These are phyloP conservation scores for Clonostachys solani DNA, from an alignment of 2,329 filamentous ascomycete species.

Conservation along the genomic window DNA sequence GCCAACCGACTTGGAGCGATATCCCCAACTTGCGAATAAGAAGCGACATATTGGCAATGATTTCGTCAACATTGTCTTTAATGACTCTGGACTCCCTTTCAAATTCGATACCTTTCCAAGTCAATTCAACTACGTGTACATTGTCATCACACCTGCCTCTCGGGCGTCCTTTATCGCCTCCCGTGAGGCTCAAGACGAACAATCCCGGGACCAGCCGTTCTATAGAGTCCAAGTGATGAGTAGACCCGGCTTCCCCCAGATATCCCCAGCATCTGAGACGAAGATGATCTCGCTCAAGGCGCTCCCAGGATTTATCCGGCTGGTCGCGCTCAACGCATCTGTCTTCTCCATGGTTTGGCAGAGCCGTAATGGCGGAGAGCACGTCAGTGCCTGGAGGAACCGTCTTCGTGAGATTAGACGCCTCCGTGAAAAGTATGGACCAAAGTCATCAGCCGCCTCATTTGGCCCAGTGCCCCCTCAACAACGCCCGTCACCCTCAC, in stretches of 20 bases:
- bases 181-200: constrained; percentile 32
- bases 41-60: constrained; percentile 97
- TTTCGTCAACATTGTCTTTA: constrained; percentile 97
- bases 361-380: constrained; percentile 70
- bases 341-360: constrained; percentile 93
- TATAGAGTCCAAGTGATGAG: constrained; percentile 89
- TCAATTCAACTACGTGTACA: constrained; percentile 95
- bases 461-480: constrained; percentile 3
- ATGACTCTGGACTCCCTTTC: constrained; percentile 88
- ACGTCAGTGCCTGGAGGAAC: constrained; percentile 85
- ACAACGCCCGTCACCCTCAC: constrained; percentile 11
- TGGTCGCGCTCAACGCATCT: constrained; percentile 87
- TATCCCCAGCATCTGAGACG: constrained; percentile 82
- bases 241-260: constrained; percentile 83
- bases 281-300: constrained; percentile 85
- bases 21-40: constrained; percentile 75
- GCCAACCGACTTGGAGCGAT: constrained; percentile 78
- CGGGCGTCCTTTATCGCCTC: constrained; percentile 70
- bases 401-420: constrained; percentile 80
- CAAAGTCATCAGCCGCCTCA: constrained; percentile 23
- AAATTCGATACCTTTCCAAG: constrained; percentile 89
- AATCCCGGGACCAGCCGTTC: constrained; percentile 45
- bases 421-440: constrained; percentile 65
- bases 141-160: constrained; percentile 88
- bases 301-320: constrained; percentile 79